Base-by-base conservation (phyloP, 1,139 yeast genomes). In the Sugiyamaella paludigena region DNA sequence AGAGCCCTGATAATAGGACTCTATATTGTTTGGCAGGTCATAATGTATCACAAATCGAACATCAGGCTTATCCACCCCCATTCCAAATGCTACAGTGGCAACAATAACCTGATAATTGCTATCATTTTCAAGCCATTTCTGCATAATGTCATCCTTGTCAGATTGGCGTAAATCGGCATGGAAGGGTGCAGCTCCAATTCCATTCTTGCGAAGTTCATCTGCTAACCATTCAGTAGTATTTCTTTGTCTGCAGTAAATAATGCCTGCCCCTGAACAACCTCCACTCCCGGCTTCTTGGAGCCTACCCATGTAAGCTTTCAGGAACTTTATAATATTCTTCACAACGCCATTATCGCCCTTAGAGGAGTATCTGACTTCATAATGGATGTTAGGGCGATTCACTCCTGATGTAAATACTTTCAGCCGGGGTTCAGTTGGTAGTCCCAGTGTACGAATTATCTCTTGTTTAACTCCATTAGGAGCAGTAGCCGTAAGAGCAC, bases 51-150 rank as follows among this genome's bases (percentile, higher is more conserved):
- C 97, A 72, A 79, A 88, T 49, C 97, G 69, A 4, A 89, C 96
- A 66, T 89, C 92, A 0, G 96, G 88, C 62, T 89, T 89, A 68
- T 89, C 97, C 47, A 89, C 87, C 43, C 97, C 97, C 96, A 89
- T 87, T 32, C 97, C 97, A 73, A 89, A 89, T 0, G 97, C 97
- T 54, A 89, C 86, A 0, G 97, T 89, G 0, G 97, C 97, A 16
- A 68, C 65, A 6, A 68, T 65, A 13, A 68, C 59, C 43, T 64
- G 58, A 38, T 50, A 58, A 1, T 54, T 51, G 1, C 57, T 58
- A 11, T 56, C 59, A 13, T 65, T 65, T 9, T 45, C 52, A 10
- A 61, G 94, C 96, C 96, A 89, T 36, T 72, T 73, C 13, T 70
- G 70, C 67, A 88, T 94, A 12, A 86, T 77, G 7, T 66, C 59